A percentile compares a stretch with the other conserved stretches of the same genome.
These are phyloP conservation scores for Boletus pseudopeckii DNA, from an alignment of 768 basidiomycete species.

Conservation along the genomic window DNA sequence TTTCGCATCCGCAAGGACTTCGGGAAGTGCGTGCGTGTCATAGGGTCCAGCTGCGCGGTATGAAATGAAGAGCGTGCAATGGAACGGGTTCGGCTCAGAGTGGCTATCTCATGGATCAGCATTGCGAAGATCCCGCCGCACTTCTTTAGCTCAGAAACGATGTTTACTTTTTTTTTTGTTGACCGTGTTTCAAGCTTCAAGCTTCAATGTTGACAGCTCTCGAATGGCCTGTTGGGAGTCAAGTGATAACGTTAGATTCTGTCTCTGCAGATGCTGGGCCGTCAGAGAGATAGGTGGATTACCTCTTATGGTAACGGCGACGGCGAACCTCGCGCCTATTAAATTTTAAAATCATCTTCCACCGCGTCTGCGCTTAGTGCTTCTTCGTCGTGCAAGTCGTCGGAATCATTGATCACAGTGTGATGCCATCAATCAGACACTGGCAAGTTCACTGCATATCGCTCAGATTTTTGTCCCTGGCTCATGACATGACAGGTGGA, in stretches of 20 bases:
- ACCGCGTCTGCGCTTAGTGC: neutral
- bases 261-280: neutral
- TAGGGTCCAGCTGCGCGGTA: conserved; percentile 14
- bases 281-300: neutral
- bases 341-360: neutral
- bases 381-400: neutral
- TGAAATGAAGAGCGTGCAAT: conserved; percentile 5
- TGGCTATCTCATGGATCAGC: neutral
- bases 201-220: no score
- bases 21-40: conserved; percentile 1
- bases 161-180: no score
- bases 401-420: conserved; percentile 7
- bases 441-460: neutral
- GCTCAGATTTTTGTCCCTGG: conserved; percentile 4
- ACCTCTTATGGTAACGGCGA: neutral
- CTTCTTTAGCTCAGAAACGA: no score
- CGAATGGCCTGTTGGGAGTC: no score
- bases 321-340: neutral
- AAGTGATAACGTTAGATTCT: no score
- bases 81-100: neutral
- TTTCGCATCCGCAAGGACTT: neutral
- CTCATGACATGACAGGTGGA: neutral
- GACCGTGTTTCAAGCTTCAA: no score
- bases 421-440: conserved; percentile 5
- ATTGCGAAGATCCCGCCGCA: no score